Conservation (phyloP, 371 early-diverging fungal species). For the Rhizopus delemar region DNA sequence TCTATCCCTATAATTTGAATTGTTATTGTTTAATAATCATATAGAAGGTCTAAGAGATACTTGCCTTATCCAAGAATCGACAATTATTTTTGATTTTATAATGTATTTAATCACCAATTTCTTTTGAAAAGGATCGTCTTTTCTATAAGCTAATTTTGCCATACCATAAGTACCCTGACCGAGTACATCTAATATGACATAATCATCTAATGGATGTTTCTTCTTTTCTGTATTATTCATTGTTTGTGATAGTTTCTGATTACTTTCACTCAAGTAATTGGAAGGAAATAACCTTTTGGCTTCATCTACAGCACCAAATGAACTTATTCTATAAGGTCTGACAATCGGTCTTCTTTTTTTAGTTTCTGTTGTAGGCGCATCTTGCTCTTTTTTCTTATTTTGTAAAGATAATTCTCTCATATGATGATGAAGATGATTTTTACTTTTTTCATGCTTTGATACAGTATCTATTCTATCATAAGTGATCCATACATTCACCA, state of each 20-base stretch:
- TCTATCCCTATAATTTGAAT: slow-evolving; percentile 44
- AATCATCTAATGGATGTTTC: slow-evolving; percentile 47
- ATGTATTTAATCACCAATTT: slow-evolving; percentile 70
- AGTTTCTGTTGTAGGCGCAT: background rate
- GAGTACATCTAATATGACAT: slow-evolving; percentile 53
- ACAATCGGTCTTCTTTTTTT: background rate
- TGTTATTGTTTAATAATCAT: background rate
- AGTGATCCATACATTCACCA: slow-evolving; percentile 65
- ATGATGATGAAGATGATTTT: background rate
- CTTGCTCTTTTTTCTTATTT: background rate
- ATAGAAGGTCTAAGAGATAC: background rate
- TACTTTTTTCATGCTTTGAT: slow-evolving; percentile 15
- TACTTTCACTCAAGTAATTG: background rate
- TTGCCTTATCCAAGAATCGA: slow-evolving; percentile 64
- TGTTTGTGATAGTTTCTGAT: background rate
- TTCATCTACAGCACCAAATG: slow-evolving; percentile 23
- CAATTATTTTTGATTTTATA: slow-evolving; percentile 63
- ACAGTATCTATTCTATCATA: slow-evolving; percentile 54
- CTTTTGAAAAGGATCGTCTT: slow-evolving; percentile 51
- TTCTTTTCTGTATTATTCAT: slow-evolving; percentile 14
- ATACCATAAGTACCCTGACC: slow-evolving; percentile 74
- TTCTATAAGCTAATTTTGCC: slow-evolving; percentile 54
- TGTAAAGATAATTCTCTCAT: background rate
- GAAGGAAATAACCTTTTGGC: slow-evolving; percentile 10
- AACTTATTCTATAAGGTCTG: slow-evolving; percentile 14